Percentiles rank a stretch among this genome's conserved stretches.
Conservation (phyloP, 371 early-diverging fungal species). For the Rhizomucor miehei region DNA sequence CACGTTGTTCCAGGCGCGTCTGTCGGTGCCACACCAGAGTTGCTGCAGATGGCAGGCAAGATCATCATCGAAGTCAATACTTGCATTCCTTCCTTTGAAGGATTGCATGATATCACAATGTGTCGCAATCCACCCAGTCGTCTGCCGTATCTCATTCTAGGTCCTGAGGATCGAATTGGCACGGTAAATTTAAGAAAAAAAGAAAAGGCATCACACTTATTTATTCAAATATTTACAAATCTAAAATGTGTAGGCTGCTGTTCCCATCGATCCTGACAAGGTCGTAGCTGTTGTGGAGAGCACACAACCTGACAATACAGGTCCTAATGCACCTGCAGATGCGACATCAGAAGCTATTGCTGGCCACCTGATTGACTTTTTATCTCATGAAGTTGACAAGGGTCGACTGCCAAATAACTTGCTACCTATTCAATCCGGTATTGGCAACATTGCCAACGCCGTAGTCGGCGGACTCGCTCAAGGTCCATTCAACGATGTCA, state of each 20-base stretch:
- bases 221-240: too few species aligned
- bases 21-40: constrained; percentile 52
- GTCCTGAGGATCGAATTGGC: constrained; percentile 50
- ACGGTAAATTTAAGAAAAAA: constrained; percentile 39
- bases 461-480: constrained; percentile 54
- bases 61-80: constrained; percentile 56
- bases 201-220: too few species aligned
- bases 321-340: constrained; percentile 43
- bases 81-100: constrained; percentile 49
- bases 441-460: constrained; percentile 57
- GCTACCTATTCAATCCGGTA: constrained; percentile 51
- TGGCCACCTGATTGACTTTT: constrained; percentile 46
- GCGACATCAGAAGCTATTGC: constrained; percentile 44
- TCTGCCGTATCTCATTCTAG: constrained; percentile 47
- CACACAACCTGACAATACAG: constrained; percentile 42
- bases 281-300: constrained; percentile 47
- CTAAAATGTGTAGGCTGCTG: constrained; percentile 27
- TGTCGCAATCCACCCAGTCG: constrained; percentile 41
- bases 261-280: constrained; percentile 49
- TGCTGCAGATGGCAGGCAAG: constrained; percentile 52
- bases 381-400: constrained; percentile 47
- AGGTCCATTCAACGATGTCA: constrained; percentile 45
- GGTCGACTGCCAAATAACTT: constrained; percentile 46
- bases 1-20: constrained; percentile 53
- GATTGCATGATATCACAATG: constrained; percentile 48